These are phyloP conservation scores for Striga asiatica DNA, from an alignment of 257 asterid species.

Conservation along the genomic window DNA sequence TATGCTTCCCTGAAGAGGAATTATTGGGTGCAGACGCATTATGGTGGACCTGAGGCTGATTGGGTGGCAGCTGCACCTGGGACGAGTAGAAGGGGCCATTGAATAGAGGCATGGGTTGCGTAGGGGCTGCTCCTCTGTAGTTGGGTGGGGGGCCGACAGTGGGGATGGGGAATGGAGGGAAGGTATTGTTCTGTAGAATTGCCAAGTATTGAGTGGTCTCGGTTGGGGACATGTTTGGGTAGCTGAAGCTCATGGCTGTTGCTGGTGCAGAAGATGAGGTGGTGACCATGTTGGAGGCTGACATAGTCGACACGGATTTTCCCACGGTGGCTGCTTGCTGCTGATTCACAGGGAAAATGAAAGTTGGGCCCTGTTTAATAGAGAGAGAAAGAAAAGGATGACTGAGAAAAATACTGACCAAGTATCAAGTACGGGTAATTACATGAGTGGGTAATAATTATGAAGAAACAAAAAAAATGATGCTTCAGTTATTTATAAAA, in stretches of 20 bases:
- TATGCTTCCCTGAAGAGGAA: slow-evolving; percentile 42
- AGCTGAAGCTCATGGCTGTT: slow-evolving; percentile 60
- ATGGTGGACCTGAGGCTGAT: slow-evolving; percentile 43
- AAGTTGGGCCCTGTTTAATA: slow-evolving; percentile 63
- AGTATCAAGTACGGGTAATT: background rate
- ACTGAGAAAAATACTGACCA: background rate
- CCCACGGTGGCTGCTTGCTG: slow-evolving; percentile 42
- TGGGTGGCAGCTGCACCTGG: slow-evolving; percentile 34
- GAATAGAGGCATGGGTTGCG: slow-evolving; percentile 76
- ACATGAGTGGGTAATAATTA: too few species aligned
- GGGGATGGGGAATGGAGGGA: slow-evolving; percentile 70
- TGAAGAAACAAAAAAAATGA: too few species aligned
- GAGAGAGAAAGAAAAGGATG: background rate
- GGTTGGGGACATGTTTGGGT: slow-evolving; percentile 54
- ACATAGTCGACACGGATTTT: slow-evolving; percentile 20
- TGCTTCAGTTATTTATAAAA: too few species aligned
- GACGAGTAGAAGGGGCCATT: slow-evolving; percentile 76
- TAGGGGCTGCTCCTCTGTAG: slow-evolving; percentile 73
- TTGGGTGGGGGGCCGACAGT: slow-evolving; percentile 63
- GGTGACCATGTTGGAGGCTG: slow-evolving; percentile 15
- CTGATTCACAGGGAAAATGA: slow-evolving; percentile 80
- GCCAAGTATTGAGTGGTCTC: slow-evolving; percentile 90
- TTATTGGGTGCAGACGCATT: slow-evolving; percentile 36
- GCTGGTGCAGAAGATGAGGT: slow-evolving; percentile 31
- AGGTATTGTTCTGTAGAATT: slow-evolving; percentile 63